phyloP scores from a whole-genome alignment of 805 yeast genomes.

The Wickerhamomyces kurtzmanii region DNA sequence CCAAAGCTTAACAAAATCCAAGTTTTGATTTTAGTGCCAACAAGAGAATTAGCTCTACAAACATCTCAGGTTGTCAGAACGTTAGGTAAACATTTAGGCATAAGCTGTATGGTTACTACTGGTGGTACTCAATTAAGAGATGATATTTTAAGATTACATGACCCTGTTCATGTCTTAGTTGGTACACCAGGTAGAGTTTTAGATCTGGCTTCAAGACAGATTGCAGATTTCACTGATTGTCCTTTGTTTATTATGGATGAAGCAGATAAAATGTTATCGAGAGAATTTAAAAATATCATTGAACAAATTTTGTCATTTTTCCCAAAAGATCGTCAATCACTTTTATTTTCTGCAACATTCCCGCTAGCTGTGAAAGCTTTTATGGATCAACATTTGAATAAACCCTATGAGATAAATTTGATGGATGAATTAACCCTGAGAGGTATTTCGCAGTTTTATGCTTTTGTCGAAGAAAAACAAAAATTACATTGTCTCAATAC shows the following conservation, averaged over 20 bases:
- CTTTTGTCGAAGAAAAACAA: slow-evolving; percentile 96
- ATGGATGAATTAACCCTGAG: slow-evolving; percentile 96
- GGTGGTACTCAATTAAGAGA: slow-evolving; percentile 95
- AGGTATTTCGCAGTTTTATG: slow-evolving; percentile 96
- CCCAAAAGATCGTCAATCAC: slow-evolving; percentile 73
- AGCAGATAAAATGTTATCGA: slow-evolving; percentile 92
- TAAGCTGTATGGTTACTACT: slow-evolving; percentile 95
- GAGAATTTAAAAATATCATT: slow-evolving; percentile 81
- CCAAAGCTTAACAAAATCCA: slow-evolving; percentile 81
- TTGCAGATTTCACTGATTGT: slow-evolving; percentile 83
- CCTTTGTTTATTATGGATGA: slow-evolving; percentile 94
- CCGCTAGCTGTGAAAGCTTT: slow-evolving; percentile 89
- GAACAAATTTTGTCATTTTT: slow-evolving; percentile 78
- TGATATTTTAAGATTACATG: slow-evolving; percentile 87
- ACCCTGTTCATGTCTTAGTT: slow-evolving; percentile 87
- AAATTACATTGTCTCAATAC: slow-evolving; percentile 95
- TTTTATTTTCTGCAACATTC: slow-evolving; percentile 92
- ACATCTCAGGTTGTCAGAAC: slow-evolving; percentile 97
- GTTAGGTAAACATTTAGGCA: slow-evolving; percentile 84
- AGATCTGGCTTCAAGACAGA: slow-evolving; percentile 80
- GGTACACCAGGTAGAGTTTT: slow-evolving; percentile 98
- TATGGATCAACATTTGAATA: slow-evolving; percentile 81
- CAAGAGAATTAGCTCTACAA: slow-evolving; percentile 95
- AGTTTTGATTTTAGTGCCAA: slow-evolving; percentile 89
- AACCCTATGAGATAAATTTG: slow-evolving; percentile 91